A percentile compares a stretch with the other conserved stretches of the same genome.
These are phyloP conservation scores for Colletotrichum sp. DNA, from an alignment of 2,329 filamentous ascomycete genomes.

Conservation along the genomic window DNA sequence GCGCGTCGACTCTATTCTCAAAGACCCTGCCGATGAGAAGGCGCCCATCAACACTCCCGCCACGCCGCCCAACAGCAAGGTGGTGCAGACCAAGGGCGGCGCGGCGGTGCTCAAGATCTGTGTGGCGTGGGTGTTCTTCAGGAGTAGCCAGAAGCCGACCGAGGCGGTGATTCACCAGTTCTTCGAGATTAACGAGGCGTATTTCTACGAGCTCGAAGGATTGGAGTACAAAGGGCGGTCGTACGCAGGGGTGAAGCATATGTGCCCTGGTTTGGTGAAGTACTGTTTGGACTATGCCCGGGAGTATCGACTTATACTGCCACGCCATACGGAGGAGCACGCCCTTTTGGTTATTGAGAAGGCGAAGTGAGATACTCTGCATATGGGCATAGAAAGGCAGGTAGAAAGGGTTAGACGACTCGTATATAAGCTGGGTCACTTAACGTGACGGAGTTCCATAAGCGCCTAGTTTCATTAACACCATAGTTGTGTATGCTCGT, in stretches of 20 bases:
- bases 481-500: not conserved
- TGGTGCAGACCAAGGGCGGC: not conserved
- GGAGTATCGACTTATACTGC: not conserved
- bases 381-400: not conserved
- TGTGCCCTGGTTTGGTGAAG: not conserved
- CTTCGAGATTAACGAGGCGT: not conserved
- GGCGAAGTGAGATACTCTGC: not conserved
- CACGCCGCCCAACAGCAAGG: not conserved
- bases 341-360: not conserved
- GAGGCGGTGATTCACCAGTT: constrained; percentile 2
- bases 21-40: not conserved
- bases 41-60: not conserved
- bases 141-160: not conserved
- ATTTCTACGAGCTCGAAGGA: constrained; percentile 7
- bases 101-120: constrained; percentile 10
- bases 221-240: not conserved
- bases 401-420: not conserved
- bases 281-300: not conserved
- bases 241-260: not conserved
- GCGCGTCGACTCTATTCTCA: not conserved
- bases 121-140: constrained; percentile 3
- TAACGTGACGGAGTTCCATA: not conserved
- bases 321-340: not conserved
- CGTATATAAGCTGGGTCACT: not conserved
- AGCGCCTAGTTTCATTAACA: not conserved